These are phyloP conservation scores for Calonectria hongkongensis DNA, from an alignment of 2,329 filamentous ascomycete species.

Conservation along the genomic window DNA sequence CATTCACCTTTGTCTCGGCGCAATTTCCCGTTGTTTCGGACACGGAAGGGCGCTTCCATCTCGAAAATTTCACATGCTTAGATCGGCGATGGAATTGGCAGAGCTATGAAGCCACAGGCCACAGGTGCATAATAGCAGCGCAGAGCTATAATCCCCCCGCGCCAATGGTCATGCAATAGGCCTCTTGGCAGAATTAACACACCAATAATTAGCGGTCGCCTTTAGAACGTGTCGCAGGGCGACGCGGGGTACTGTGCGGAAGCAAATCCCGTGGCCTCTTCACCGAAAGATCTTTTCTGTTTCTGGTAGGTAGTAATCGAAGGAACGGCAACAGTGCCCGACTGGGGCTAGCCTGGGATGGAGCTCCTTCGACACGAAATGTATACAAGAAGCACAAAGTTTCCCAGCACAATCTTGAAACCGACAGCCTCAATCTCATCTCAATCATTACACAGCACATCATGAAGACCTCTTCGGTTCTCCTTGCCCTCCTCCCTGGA, in stretches of 20 bases:
- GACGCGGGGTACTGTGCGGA: conserved; percentile 27
- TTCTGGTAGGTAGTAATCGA: conserved; percentile 37
- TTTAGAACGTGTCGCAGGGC: conserved; percentile 23
- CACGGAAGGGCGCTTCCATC: neutral
- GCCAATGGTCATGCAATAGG: conserved; percentile 18
- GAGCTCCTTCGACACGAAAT: neutral
- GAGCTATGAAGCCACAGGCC: neutral
- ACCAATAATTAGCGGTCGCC: conserved; percentile 25
- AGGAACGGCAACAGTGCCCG: conserved; percentile 26
- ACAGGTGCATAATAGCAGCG: neutral
- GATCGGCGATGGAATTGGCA: neutral
- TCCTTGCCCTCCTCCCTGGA: conserved; percentile 32
- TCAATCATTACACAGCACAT: neutral
- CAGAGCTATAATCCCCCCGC: neutral
- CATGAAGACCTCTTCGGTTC: conserved; percentile 33
- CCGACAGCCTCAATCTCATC: neutral
- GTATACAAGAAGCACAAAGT: conserved; percentile 27
- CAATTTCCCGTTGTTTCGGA: conserved; percentile 3
- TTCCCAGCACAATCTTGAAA: neutral
- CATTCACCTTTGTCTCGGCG: neutral
- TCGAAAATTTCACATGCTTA: neutral
- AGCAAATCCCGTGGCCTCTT: conserved; percentile 34
- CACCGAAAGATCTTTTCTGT: conserved; percentile 34
- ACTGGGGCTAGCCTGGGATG: conserved; percentile 29
- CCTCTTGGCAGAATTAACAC: conserved; percentile 22